phyloP scores from a whole-genome alignment of 139 green algal species.

The Haematococcus lacustris region DNA sequence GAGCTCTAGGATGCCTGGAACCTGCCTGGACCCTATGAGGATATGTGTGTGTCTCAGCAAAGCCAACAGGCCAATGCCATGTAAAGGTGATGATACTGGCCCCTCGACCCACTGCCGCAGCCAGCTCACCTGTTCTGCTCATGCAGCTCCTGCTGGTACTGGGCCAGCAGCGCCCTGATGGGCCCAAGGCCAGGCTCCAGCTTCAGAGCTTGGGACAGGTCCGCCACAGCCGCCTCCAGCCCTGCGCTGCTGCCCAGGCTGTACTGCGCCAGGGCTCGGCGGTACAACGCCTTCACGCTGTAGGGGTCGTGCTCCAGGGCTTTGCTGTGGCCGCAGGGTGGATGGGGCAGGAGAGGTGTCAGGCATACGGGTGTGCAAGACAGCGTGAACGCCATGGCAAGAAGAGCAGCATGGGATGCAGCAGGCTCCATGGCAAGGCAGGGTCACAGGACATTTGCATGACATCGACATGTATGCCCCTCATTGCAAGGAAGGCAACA shows the following conservation, averaged over 20 bases:
- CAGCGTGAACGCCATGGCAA: background rate
- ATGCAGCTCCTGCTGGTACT: conserved; percentile 12
- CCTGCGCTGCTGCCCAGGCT: conserved; percentile 2
- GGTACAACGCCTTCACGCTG: conserved; percentile 30
- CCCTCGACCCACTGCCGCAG: too few species aligned
- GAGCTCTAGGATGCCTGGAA: background rate
- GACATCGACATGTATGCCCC: background rate
- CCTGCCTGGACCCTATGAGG: too few species aligned
- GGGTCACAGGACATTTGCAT: background rate
- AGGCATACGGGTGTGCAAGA: background rate
- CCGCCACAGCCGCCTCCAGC: conserved; percentile 19
- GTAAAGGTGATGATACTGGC: too few species aligned
- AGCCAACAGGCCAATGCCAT: background rate
- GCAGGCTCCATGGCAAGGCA: background rate
- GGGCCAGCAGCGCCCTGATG: background rate
- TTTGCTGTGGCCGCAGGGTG: conserved; percentile 17
- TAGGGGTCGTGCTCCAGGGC: conserved; percentile 23
- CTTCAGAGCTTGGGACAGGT: conserved; percentile 13
- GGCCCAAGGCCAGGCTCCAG: conserved; percentile 13
- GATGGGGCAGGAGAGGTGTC: background rate
- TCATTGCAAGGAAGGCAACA: background rate
- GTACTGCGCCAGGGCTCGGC: conserved; percentile 12
- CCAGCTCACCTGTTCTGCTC: conserved; percentile 15
- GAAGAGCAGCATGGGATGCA: background rate
- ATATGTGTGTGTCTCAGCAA: background rate